A percentile compares a stretch with the other conserved stretches of the same genome.
Conservation (phyloP, 2,329 filamentous ascomycete genomes). For the Calonectria hongkongensis region DNA sequence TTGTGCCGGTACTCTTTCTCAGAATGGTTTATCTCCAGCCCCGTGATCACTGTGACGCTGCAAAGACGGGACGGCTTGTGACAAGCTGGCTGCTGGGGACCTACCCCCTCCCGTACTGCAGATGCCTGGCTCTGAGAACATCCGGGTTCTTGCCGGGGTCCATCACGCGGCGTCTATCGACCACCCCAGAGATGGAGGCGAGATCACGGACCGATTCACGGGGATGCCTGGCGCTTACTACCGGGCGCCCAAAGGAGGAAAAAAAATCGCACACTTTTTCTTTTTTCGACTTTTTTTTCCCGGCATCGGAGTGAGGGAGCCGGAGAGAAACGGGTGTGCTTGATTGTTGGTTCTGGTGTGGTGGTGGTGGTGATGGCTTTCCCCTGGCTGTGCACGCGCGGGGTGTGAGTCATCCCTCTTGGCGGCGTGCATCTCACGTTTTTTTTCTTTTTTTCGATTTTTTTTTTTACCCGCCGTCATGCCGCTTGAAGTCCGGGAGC, state of each 20-base stretch:
- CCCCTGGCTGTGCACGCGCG: conserved; percentile 47
- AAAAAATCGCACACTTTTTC: background rate
- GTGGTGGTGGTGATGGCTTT: conserved; percentile 37
- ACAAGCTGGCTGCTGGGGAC: background rate
- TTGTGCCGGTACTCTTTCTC: background rate
- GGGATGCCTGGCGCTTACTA: conserved; percentile 16
- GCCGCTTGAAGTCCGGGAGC: conserved; percentile 47
- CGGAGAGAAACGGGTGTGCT: conserved; percentile 36
- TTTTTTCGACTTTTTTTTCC: background rate
- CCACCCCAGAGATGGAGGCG: conserved; percentile 9
- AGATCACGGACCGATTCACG: conserved; percentile 8
- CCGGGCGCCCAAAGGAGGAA: background rate
- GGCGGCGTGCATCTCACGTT: conserved; percentile 39
- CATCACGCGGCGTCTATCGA: background rate
- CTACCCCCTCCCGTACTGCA: background rate
- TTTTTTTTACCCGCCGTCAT: conserved; percentile 13
- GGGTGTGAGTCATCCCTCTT: conserved; percentile 56
- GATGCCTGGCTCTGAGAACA: conserved; percentile 2
- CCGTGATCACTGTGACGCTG: conserved; percentile 31
- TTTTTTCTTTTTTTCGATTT: conserved; percentile 34
- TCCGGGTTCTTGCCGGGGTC: conserved; percentile 14
- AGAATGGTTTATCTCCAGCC: background rate
- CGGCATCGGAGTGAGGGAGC: conserved; percentile 39
- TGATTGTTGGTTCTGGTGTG: conserved; percentile 19
- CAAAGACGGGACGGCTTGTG: conserved; percentile 11